Evolutionary conservation across 345 rosid species (phyloP).

Genomic region (Erucastrum elatum): DNA sequence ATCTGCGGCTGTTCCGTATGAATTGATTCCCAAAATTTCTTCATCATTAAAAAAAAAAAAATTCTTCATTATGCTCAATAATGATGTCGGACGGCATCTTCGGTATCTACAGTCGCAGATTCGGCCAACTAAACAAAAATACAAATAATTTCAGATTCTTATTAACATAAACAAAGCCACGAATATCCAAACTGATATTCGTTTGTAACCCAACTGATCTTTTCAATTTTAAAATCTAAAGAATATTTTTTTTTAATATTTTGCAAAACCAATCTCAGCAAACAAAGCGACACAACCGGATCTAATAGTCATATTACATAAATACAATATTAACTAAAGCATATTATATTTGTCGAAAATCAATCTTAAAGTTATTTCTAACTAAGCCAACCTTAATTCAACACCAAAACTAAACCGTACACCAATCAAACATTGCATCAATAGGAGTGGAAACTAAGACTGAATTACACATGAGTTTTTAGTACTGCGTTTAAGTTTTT

Average conservation of each 20-base stretch:
- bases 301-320: too few relatives aligned
- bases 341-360: not conserved
- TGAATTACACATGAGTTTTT: not conserved
- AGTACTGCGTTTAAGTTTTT: not conserved
- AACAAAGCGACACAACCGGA: too few relatives aligned
- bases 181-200: not conserved
- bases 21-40: too few relatives aligned
- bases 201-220: too few relatives aligned
- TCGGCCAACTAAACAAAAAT: not conserved
- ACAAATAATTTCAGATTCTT: not conserved
- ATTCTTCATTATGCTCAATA: too few relatives aligned
- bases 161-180: not conserved
- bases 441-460: not conserved
- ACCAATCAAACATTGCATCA: not conserved
- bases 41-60: too few relatives aligned
- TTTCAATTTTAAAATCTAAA: too few relatives aligned
- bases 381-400: not conserved
- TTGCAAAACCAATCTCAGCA: too few relatives aligned
- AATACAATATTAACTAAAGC: too few relatives aligned
- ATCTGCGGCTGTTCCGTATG: too few relatives aligned
- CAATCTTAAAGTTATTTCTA: too few relatives aligned
- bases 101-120: not conserved
- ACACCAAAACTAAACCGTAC: not conserved
- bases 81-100: not conserved
- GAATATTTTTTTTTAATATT: too few relatives aligned